phyloP scores from a whole-genome alignment of 208 protist genomes.

The Trypanosoma mega region DNA sequence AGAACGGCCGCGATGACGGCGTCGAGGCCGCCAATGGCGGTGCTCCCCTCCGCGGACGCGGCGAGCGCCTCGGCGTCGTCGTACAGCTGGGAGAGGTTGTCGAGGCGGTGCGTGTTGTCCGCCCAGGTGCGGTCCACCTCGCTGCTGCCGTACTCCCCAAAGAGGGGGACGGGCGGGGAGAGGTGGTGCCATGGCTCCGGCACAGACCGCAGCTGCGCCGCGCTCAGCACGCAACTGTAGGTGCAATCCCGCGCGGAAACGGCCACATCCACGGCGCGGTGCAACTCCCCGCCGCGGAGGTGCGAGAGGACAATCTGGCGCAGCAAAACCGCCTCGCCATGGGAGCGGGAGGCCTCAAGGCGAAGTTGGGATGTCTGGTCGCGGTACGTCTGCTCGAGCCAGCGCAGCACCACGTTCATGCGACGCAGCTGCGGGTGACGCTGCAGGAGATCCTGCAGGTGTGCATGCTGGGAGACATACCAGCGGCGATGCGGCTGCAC shows the following conservation, averaged over 20 bases:
- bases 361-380: slow-evolving; percentile 26
- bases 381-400: slow-evolving; percentile 70
- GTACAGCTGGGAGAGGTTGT: slow-evolving; percentile 75
- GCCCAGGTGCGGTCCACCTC: slow-evolving; percentile 51
- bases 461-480: slow-evolving; percentile 77
- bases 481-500: slow-evolving; percentile 73
- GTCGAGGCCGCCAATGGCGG: slow-evolving; percentile 29
- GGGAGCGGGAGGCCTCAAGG: slow-evolving; percentile 16
- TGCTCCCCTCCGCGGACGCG: slow-evolving; percentile 14
- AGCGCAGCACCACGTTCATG: slow-evolving; percentile 63
- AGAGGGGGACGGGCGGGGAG: slow-evolving; percentile 66
- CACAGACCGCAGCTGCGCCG: slow-evolving; percentile 77
- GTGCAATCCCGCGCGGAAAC: slow-evolving; percentile 47
- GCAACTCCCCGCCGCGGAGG: slow-evolving; percentile 69
- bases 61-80: slow-evolving; percentile 39
- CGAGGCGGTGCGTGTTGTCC: slow-evolving; percentile 71
- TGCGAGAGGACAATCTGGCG: slow-evolving; percentile 69
- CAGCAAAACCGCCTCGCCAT: slow-evolving; percentile 58
- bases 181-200: slow-evolving; percentile 62
- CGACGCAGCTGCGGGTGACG: slow-evolving; percentile 55
- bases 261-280: slow-evolving; percentile 56
- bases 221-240: slow-evolving; percentile 80
- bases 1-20: slow-evolving; percentile 71
- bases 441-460: slow-evolving; percentile 69
- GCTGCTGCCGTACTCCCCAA: slow-evolving; percentile 83